Evolutionary conservation across 495 filamentous ascomycete genomes (phyloP).

Genomic region (Xylaria grammica): DNA sequence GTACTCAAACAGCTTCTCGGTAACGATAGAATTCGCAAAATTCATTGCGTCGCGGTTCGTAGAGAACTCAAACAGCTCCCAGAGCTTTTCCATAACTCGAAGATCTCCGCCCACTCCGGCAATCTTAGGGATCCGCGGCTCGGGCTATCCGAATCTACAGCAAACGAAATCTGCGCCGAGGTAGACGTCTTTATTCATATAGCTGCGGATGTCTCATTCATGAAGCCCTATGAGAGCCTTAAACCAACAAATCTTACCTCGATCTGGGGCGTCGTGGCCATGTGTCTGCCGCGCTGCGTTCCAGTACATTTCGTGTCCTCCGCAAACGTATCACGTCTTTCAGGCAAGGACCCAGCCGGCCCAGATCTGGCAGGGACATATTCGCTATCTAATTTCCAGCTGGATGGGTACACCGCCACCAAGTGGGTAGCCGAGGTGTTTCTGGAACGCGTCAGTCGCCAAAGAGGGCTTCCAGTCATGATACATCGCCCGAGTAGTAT

Average conservation of each 20-base stretch:
- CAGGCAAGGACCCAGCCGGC: too few species aligned
- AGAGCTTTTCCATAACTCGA: slow-evolving; percentile 38
- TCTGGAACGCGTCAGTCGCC: neutral
- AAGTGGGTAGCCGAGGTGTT: neutral
- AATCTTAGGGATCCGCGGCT: slow-evolving; percentile 31
- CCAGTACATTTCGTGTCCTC: too few species aligned
- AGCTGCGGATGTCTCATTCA: slow-evolving; percentile 56
- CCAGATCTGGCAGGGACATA: too few species aligned
- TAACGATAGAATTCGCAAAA: slow-evolving; percentile 20
- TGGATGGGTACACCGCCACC: neutral
- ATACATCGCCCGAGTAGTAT: neutral
- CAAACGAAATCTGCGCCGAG: slow-evolving; percentile 30
- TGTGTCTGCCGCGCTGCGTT: too few species aligned
- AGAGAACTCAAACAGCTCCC: too few species aligned
- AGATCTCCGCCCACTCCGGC: slow-evolving; percentile 29
- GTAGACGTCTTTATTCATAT: slow-evolving; percentile 58
- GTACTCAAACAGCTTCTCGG: slow-evolving; percentile 13
- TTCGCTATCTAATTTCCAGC: too few species aligned
- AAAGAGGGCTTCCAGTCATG: neutral
- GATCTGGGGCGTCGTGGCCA: too few species aligned
- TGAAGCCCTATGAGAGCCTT: slow-evolving; percentile 55
- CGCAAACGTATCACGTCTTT: too few species aligned
- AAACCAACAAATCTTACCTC: slow-evolving; percentile 51
- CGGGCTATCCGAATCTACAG: slow-evolving; percentile 41
- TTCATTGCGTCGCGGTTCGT: slow-evolving; percentile 28